Evolutionary conservation across 306 rosid species (phyloP).

Genomic region (Lupinus albus): DNA sequence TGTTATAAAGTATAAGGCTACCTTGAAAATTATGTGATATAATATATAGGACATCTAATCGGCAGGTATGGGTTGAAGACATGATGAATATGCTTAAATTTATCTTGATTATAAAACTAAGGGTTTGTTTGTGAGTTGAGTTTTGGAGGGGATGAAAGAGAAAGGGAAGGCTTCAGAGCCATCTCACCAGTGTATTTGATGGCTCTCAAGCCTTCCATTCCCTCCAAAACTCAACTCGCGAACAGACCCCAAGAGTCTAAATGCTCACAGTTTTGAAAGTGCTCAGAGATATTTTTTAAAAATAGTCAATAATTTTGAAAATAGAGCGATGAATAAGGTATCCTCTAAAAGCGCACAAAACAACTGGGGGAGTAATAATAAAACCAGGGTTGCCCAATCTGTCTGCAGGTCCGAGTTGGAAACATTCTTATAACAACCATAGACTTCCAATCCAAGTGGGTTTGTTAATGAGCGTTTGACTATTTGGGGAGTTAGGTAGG

Average conservation of each 20-base stretch:
- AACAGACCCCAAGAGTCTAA: too few species aligned
- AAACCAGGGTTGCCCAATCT: background rate
- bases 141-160: too few species aligned
- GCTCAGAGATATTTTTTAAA: background rate
- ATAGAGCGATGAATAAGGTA: too few species aligned
- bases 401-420: constrained; percentile 8
- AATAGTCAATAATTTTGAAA: background rate
- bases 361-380: too few species aligned
- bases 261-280: too few species aligned
- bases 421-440: constrained; percentile 14
- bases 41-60: background rate
- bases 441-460: constrained; percentile 22
- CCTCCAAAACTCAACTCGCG: too few species aligned
- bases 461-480: constrained; percentile 26
- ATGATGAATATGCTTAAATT: constrained; percentile 1
- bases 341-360: too few species aligned
- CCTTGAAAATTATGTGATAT: background rate
- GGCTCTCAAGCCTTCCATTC: too few species aligned
- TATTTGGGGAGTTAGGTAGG: constrained; percentile 2
- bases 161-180: too few species aligned
- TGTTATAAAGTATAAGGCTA: constrained; percentile 1
- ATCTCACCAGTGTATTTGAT: too few species aligned
- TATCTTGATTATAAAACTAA: constrained; percentile 2
- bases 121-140: too few species aligned
- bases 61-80: constrained; percentile 11